Evolutionary conservation across 106 monocot genomes (phyloP), one percentile per base, ranked within the genome.

Genomic region (Dioscorea zingiberensis): DNA sequence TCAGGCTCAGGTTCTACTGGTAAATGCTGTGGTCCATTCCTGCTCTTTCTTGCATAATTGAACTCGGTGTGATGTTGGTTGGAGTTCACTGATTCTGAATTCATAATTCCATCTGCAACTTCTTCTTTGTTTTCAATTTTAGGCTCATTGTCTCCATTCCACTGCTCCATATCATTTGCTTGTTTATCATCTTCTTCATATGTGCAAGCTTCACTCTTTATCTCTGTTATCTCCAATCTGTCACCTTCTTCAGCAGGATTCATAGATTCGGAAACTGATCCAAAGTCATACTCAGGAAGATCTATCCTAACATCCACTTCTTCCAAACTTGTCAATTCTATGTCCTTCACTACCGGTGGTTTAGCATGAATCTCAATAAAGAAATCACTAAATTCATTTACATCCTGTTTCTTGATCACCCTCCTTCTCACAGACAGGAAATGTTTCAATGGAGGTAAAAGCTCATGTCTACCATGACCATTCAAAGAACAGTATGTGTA

Each of bases 401-500:
- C 55, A 48, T 74, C 58, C 44, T 82, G 78, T 29, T 44, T 67
- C 64, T 74, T 73, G 16, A 76, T 27, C 71, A 75, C 11, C 23
- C 65, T 58, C 66, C 79, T 70, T 29, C 76, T 71, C 4, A 63
- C 61, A 7, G 67, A 44, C 23, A 75, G 21, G 61, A 84, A 80
- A 17, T 65, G 15, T 66, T 65, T 68, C 44, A 79, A 68, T 7
- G 79, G 76, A 51, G 63, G 71, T 27, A 54, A 6, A 53, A 75
- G 67, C 66, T 71, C 67, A 62, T 69, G 27, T 38, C 44, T 70
- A 0, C 44, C n/a, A 70, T 82, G 84, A 7, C 85, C 81, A 51
- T 85, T 82, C 21, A 89, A 67, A 19, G 85, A 85, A 69, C 89
- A 89, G 28, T 85, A 76, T 12, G 56, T 71, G 58, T 82, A 85